Base-by-base conservation (phyloP, 2,329 filamentous ascomycete species). In the Xylaria sp. region DNA sequence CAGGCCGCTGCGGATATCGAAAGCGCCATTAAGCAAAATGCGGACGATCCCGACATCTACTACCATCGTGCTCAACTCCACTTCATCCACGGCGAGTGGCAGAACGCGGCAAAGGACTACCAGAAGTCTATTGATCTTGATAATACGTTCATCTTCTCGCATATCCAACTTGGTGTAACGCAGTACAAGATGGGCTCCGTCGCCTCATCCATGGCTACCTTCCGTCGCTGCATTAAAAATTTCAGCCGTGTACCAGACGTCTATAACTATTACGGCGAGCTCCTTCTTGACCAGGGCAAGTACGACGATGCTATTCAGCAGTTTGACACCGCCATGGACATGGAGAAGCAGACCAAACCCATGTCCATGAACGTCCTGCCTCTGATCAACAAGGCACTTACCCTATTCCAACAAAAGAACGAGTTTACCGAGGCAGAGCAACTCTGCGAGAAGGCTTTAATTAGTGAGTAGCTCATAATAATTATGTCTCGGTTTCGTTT, bases 171-270 rank as follows among this genome's bases (percentile, higher is more conserved):
- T 52, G 96, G 96, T 81, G 96, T 99, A 62, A 99, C 96, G 59
- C 96, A 99, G 83, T 99, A 99, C 87, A 99, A 99, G 90, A 97
- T 98, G 92, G 96, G 96, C 75, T 97, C 94, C 37, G 92, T 99
- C 68, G 96, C 96, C 8, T 98, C 94, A 9, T 97, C 94, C 56
- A 98, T 98, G 94, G 95, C 96, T 44, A 99, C 96, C 6, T 98
- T 99, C 90, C 90, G 95, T 76, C 89, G 94, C 72, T 97, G 94
- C 82, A 94, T 98, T 82, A 99, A 98, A 91, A 98, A 97, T 84
- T 99, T 99, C 79, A 92, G 94, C 78, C 93, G 95, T 80, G 93
- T 97, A 12, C 94, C 95, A 6, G 96, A 99, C 79, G 96, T 98
- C 50, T 99, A 98, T 88, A 99, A 99, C 88, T 99, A 99, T 88